Evolutionary conservation across 1,284 basidiomycete species (phyloP), one percentile per base, ranked within the genome.

Genomic region (Papiliotrema nemorosa): DNA sequence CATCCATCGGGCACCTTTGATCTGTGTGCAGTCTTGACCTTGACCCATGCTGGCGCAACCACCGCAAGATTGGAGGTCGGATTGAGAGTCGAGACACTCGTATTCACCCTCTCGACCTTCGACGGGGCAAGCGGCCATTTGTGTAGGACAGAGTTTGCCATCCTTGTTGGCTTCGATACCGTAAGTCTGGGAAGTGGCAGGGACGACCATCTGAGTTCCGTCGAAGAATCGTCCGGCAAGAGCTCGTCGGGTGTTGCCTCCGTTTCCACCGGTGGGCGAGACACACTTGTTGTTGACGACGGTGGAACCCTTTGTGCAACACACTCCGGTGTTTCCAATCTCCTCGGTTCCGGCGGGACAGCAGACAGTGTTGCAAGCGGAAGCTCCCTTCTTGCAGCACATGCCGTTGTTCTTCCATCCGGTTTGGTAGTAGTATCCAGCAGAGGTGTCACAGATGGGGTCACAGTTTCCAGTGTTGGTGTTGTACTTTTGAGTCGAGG

Each of bases 11-110:
- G 79, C 82, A 47, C 83, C 82, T 41, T 72, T 56, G 55, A 88
- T 86, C 29, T 78, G 71, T 27, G 81, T 83, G 70, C 86, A 88
- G 67, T 88, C 84, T 64, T 81, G 74, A 24, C 86, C 86, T 46
- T 77, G 68, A n/a, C 82, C 81, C 21, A 79, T 71, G 16, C 80
- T 78, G 2, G 80, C 72, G 66, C 86, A 88, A 36, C 87, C 87
- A 60, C 86, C 86, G 68, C 87, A 88, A 27, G 65, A 69, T 34
- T 70, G 62, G 35, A 76, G 52, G 18, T 72, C 67, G 33, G 59
- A 58, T 13, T 42, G 24, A 1, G 71, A 58, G 56, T 75, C 72
- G 55, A 75, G 53, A 55, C 85, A 87, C 67, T 87, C 85, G 60
- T 80, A 84, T 49, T 82, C 80, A 18, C 44, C 53, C 35, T 75